Base-by-base conservation (phyloP, 768 basidiomycete species). In the Mycena belliarum region DNA sequence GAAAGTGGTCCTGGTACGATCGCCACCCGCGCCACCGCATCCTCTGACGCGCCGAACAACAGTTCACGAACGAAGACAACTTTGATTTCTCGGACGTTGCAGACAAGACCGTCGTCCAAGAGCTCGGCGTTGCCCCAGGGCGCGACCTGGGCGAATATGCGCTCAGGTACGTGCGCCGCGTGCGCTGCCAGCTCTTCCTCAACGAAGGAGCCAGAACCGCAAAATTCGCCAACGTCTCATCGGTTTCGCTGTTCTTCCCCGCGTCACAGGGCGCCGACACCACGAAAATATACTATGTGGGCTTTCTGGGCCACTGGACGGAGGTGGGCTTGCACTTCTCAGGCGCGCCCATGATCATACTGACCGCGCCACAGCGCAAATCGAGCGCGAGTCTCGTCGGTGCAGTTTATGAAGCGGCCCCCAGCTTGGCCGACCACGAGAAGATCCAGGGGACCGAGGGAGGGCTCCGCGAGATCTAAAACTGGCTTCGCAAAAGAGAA, bases 401-500 rank as follows among this genome's bases (percentile, higher is more conserved):
- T n/a, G n/a, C n/a, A n/a, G 85, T 96, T 14, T 97, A 96, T 65
- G 95, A 97, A 71, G 74, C 89, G 0, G 88, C 90, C 62, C 90
- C 95, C 10, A 94, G 93, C 63, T 75, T 89, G 28, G 89, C 92
- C 1, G 95, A 96, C 69, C 95, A 96, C 63, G 80, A 85, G 59
- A 93, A 92, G 73, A 89, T 93, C 46, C 86, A 85, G 66, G 91
- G 92, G n/a, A 86, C 82, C 43, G 86, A 87, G 33, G 84, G 85
- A 10, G 78, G 76, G 58, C 76, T 83, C n/a, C n/a, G n/a, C n/a
- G n/a, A n/a, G n/a, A n/a, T n/a, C n/a, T n/a, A n/a, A n/a, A n/a
- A n/a, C 61, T n/a, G n/a, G n/a, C n/a, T n/a, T n/a, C n/a, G n/a
- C n/a, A n/a, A 32, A 32, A 32, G 29, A 32, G 29, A 32, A 32